Conservation (phyloP, 2,329 filamentous ascomycete genomes). For the Myriosclerotinia duriaeana region DNA sequence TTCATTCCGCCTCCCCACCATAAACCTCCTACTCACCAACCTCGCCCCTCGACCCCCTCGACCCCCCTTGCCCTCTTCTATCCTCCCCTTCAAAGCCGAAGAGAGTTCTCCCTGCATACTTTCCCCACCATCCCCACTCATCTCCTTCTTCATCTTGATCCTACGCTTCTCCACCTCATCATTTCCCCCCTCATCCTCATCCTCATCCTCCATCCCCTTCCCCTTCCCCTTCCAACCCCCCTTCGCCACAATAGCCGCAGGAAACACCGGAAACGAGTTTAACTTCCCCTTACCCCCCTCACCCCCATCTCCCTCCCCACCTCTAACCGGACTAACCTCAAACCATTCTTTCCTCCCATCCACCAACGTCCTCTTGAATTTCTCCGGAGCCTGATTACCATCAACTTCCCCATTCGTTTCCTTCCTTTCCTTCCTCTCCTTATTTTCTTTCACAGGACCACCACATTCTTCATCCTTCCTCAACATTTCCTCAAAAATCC, state of each 20-base stretch:
- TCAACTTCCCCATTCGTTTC: not conserved
- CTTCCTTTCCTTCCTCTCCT: not conserved
- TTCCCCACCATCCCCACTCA: not conserved
- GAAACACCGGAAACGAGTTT: not conserved
- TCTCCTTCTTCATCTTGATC: not conserved
- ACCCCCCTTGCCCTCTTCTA: too few species aligned
- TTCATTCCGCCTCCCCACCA: slow-evolving; percentile 10
- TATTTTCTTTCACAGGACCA: not conserved
- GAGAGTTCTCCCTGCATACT: too few species aligned
- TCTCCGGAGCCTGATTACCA: too few species aligned
- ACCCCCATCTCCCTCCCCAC: not conserved
- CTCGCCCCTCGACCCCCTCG: not conserved
- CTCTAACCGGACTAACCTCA: not conserved
- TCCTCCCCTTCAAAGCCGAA: not conserved
- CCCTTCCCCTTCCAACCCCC: not conserved
- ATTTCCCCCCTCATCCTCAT: not conserved
- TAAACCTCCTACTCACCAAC: not conserved
- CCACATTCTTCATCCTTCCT: not conserved
- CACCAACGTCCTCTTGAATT: not conserved
- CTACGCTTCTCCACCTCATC: not conserved
- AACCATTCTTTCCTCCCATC: slow-evolving; percentile 12
- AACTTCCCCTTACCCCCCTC: not conserved
- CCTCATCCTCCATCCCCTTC: not conserved
- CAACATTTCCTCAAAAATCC: slow-evolving; percentile 31
- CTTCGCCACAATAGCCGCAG: not conserved